These are phyloP conservation scores for Fusarium sublunatum DNA, from an alignment of 2,329 filamentous ascomycete species.

Conservation along the genomic window DNA sequence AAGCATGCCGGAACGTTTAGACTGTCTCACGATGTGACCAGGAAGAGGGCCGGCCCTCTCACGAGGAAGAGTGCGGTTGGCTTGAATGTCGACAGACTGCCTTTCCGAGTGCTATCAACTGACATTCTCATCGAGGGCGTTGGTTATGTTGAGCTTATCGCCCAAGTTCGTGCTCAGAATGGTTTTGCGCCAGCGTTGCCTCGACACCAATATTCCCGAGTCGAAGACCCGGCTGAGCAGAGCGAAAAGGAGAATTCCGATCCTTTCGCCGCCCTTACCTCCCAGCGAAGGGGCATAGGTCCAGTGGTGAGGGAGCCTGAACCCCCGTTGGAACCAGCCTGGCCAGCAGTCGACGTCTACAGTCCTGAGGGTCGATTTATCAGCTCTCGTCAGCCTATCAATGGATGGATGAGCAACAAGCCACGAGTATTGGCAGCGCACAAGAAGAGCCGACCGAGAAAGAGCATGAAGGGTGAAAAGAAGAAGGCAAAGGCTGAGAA, in stretches of 20 bases:
- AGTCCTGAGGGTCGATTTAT: conserved; percentile 87
- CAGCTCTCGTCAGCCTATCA: conserved; percentile 73
- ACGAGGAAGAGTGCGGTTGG: conserved; percentile 72
- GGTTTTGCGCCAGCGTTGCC: conserved; percentile 32
- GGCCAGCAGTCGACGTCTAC: conserved; percentile 85
- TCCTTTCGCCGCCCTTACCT: conserved; percentile 44
- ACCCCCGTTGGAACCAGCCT: conserved; percentile 53
- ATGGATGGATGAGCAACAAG: conserved; percentile 74
- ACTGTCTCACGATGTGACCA: conserved; percentile 86
- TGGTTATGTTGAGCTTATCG: conserved; percentile 90
- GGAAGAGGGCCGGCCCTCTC: conserved; percentile 77
- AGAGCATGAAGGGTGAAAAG: conserved; percentile 73
- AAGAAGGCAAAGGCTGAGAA: conserved; percentile 55
- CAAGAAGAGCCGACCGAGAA: conserved; percentile 68
- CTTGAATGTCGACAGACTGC: conserved; percentile 74
- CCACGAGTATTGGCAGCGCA: conserved; percentile 62
- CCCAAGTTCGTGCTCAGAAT: conserved; percentile 77
- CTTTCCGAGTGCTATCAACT: conserved; percentile 81
- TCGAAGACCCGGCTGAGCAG: background rate
- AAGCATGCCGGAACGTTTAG: conserved; percentile 78
- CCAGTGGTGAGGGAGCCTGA: conserved; percentile 19
- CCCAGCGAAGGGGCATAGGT: conserved; percentile 40
- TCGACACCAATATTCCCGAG: conserved; percentile 3
- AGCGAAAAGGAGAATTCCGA: conserved; percentile 23
- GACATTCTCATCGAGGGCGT: conserved; percentile 93